Conservation (phyloP, 2,329 filamentous ascomycete species). For the Leptosphaerulina australis region DNA sequence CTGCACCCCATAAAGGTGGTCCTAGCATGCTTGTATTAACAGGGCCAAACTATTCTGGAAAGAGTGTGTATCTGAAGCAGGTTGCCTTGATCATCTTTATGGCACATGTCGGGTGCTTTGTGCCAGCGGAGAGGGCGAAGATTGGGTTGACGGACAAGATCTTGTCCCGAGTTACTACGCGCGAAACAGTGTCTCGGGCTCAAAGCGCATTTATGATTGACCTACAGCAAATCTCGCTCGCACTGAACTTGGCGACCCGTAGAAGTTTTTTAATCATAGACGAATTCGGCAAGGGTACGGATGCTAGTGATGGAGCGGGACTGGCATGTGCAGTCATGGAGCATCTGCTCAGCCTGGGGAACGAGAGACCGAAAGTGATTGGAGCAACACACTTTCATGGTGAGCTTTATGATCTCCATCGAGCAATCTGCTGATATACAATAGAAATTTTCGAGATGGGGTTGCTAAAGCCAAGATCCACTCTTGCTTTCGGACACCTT, state of each 20-base stretch:
- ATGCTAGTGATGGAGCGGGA: constrained; percentile 68
- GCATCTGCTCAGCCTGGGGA: constrained; percentile 58
- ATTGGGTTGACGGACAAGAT: constrained; percentile 94
- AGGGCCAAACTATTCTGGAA: constrained; percentile 94
- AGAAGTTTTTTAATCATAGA: constrained; percentile 87
- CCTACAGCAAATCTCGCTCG: constrained; percentile 81
- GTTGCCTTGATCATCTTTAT: constrained; percentile 88
- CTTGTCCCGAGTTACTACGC: constrained; percentile 80
- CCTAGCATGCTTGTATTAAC: constrained; percentile 82
- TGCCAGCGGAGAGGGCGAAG: constrained; percentile 76
- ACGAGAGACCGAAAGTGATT: constrained; percentile 63
- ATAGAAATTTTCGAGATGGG: constrained; percentile 72
- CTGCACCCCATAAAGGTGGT: constrained; percentile 21
- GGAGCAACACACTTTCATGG: constrained; percentile 69
- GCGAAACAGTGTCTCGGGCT: constrained; percentile 67
- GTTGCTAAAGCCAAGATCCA: constrained; percentile 58
- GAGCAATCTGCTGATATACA: constrained; percentile 53
- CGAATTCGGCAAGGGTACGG: constrained; percentile 80
- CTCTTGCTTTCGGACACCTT: constrained; percentile 72
- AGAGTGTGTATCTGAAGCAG: constrained; percentile 95
- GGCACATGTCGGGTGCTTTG: constrained; percentile 87
- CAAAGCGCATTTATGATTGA: constrained; percentile 80
- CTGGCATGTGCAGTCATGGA: constrained; percentile 67
- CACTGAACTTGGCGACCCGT: constrained; percentile 74
- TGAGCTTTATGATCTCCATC: constrained; percentile 46